Evolutionary conservation across 2,329 filamentous ascomycete species (phyloP).

Genomic region (Colletotrichum lindemuthianum): DNA sequence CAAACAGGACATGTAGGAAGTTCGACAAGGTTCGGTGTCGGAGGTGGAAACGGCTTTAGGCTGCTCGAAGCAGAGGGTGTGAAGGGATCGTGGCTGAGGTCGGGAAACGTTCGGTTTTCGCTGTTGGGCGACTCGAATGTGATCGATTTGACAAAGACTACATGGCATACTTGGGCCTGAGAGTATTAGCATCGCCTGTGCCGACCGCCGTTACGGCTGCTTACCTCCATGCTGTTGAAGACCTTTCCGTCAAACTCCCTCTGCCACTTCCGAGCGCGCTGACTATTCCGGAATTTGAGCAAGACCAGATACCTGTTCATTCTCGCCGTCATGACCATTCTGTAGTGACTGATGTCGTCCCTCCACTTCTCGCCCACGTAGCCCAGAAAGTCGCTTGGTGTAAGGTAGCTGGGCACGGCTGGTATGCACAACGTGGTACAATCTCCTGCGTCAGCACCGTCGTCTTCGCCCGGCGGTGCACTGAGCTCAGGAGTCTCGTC

Average conservation of each 20-base stretch:
- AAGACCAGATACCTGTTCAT: constrained; percentile 95
- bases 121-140: constrained; percentile 76
- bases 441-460: constrained; percentile 61
- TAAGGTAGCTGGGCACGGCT: constrained; percentile 93
- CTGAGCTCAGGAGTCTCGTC: constrained; percentile 74
- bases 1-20: constrained; percentile 96
- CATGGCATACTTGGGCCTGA: constrained; percentile 91
- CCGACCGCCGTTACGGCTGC: constrained; percentile 21
- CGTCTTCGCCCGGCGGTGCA: constrained; percentile 41
- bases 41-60: constrained; percentile 69
- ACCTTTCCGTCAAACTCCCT: constrained; percentile 90
- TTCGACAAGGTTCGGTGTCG: constrained; percentile 86
- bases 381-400: constrained; percentile 87
- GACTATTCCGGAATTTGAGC: constrained; percentile 87
- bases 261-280: constrained; percentile 81
- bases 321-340: constrained; percentile 89
- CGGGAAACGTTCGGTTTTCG: constrained; percentile 62
- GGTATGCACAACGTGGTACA: constrained; percentile 93
- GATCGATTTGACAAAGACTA: constrained; percentile 93
- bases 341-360: constrained; percentile 88
- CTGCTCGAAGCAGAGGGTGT: constrained; percentile 61
- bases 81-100: constrained; percentile 71
- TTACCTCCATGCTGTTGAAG: constrained; percentile 90
- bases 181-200: constrained; percentile 33
- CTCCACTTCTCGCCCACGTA: constrained; percentile 91